Conservation (phyloP, 371 early-diverging fungal species). For the Choanephora cucurbitarum region DNA sequence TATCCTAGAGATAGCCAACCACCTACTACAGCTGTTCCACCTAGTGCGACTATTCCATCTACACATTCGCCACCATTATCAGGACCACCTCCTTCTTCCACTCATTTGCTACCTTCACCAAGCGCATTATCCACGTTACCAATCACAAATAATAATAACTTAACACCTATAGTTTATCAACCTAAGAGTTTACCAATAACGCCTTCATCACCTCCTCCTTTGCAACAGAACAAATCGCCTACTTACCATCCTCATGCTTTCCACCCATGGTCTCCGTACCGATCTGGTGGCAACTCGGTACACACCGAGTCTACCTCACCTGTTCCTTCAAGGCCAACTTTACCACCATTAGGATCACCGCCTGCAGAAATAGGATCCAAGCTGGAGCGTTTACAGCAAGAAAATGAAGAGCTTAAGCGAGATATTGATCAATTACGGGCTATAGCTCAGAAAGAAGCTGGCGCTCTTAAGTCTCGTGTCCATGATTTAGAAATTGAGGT, state of each 20-base stretch:
- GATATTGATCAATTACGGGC: conserved; percentile 25
- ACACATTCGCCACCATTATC: conserved; percentile 8
- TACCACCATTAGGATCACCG: conserved; percentile 15
- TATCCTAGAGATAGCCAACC: conserved; percentile 19
- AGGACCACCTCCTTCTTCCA: neutral
- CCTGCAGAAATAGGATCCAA: conserved; percentile 15
- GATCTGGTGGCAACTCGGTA: neutral
- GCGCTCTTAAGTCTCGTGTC: conserved; percentile 19
- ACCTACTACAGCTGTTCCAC: conserved; percentile 3
- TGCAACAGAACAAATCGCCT: conserved; percentile 5
- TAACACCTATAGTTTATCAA: conserved; percentile 21
- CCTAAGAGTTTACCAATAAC: conserved; percentile 25
- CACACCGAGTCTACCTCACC: conserved; percentile 1
- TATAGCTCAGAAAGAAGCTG: conserved; percentile 23
- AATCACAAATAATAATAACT: conserved; percentile 14
- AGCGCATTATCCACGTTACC: conserved; percentile 29
- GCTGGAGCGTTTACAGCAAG: conserved; percentile 19
- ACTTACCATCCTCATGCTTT: conserved; percentile 16
- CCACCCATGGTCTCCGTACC: conserved; percentile 23
- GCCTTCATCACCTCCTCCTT: conserved; percentile 22
- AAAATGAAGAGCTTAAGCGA: conserved; percentile 28
- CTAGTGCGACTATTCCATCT: neutral
- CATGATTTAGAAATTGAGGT: conserved; percentile 42
- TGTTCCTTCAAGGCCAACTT: conserved; percentile 7
- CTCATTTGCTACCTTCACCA: conserved; percentile 29